A percentile compares a stretch with the other conserved stretches of the same genome.
Conservation (phyloP, 1,139 yeast species). For the Candida anutae region DNA sequence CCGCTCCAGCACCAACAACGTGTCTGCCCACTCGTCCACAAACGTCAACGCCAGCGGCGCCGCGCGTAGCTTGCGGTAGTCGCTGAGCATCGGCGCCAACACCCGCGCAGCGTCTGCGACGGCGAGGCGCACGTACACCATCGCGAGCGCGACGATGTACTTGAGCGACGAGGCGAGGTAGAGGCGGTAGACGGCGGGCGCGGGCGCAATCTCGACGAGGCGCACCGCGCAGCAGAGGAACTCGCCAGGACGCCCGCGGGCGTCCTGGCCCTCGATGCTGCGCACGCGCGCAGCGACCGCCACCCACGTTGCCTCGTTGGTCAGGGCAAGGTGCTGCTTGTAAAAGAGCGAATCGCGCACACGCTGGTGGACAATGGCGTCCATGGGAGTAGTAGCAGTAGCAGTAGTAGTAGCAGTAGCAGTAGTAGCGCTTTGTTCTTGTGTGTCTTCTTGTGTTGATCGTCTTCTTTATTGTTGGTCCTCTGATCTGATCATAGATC, state of each 20-base stretch:
- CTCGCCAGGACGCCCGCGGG: constrained; percentile 46
- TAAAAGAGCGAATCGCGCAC: constrained; percentile 64
- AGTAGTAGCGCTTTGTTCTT: no score
- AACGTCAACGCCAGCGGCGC: constrained; percentile 18
- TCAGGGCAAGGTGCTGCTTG: constrained; percentile 53
- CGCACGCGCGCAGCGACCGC: constrained; percentile 26
- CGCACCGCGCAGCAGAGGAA: constrained; percentile 60
- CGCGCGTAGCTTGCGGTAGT: constrained; percentile 43
- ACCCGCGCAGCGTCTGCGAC: constrained; percentile 36
- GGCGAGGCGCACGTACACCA: constrained; percentile 50
- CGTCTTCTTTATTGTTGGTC: no score
- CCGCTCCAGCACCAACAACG: constrained; percentile 39
- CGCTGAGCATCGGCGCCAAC: constrained; percentile 47
- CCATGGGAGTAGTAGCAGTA: no score
- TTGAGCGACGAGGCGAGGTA: constrained; percentile 59
- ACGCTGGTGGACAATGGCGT: constrained; percentile 61
- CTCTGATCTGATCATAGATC: no score
- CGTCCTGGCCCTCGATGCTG: constrained; percentile 43
- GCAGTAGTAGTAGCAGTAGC: no score
- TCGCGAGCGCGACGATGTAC: constrained; percentile 55
- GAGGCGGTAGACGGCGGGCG: constrained; percentile 41
- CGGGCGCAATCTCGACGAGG: constrained; percentile 57
- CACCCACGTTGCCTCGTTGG: constrained; percentile 46
- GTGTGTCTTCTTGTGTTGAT: no score
- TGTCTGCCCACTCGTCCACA: constrained; percentile 59